Percentiles rank a stretch among this genome's conserved stretches.
These are phyloP conservation scores for Austroboletus eburneus DNA, from an alignment of 768 basidiomycete species.

Conservation along the genomic window DNA sequence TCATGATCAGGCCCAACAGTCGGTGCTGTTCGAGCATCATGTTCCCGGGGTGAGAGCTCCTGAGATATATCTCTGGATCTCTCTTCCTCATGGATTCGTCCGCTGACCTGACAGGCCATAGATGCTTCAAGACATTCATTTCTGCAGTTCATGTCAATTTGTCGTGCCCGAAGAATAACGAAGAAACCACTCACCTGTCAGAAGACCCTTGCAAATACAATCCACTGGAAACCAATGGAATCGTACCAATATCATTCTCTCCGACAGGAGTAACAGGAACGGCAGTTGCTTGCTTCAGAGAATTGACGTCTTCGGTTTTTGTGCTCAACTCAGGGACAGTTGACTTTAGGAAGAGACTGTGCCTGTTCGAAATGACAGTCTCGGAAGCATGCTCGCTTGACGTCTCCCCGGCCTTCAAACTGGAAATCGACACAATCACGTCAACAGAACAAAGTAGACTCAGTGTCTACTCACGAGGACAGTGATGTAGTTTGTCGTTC, in stretches of 20 bases:
- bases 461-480: conserved; percentile 3
- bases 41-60: background rate
- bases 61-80: no score
- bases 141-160: background rate
- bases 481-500: background rate
- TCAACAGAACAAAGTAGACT: background rate
- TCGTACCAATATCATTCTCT: background rate
- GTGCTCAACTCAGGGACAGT: background rate
- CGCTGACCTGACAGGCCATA: background rate
- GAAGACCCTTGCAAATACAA: no score
- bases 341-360: background rate
- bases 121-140: background rate
- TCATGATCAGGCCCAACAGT: background rate
- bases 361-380: background rate
- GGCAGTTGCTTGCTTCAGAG: background rate
- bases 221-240: background rate
- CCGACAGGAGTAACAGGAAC: background rate
- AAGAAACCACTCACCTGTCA: background rate
- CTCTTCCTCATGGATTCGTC: background rate
- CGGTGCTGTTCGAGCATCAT: background rate
- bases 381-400: background rate
- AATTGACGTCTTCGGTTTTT: background rate
- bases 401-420: background rate
- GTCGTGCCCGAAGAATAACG: background rate
- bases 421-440: background rate